Conservation (phyloP, 768 basidiomycete genomes). For the Mycena vitilis region DNA sequence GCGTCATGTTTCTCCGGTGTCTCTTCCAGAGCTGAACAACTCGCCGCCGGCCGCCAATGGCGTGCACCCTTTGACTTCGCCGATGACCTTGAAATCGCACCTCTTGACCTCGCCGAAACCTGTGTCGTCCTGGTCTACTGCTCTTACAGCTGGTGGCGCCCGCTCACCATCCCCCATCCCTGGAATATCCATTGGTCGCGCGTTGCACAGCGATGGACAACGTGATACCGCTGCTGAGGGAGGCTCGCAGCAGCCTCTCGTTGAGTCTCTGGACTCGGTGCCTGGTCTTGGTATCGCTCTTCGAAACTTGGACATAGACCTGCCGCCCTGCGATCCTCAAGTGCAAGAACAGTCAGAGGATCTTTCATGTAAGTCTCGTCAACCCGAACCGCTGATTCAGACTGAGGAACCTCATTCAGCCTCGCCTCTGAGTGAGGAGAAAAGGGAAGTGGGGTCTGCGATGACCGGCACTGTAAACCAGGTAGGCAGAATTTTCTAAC, state of each 20-base stretch:
- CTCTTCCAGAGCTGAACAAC: constrained; percentile 20
- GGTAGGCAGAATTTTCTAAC: background rate
- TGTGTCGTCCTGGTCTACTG: background rate
- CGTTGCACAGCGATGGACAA: background rate
- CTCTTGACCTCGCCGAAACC: background rate
- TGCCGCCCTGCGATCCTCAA: background rate
- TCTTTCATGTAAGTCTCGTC: constrained; percentile 1
- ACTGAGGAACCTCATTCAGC: constrained; percentile 16
- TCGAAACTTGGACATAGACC: constrained; percentile 1
- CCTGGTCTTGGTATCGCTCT: constrained; percentile 7
- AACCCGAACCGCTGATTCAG: background rate
- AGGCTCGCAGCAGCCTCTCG: background rate
- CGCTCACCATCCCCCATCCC: constrained; percentile 19
- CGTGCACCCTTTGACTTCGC: background rate
- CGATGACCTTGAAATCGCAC: background rate
- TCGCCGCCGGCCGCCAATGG: constrained; percentile 3
- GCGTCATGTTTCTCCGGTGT: constrained; percentile 23
- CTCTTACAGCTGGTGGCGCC: background rate
- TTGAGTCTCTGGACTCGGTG: background rate
- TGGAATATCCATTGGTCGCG: constrained; percentile 8
- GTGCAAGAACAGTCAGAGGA: background rate
- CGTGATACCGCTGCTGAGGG: background rate
- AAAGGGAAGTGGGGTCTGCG: background rate
- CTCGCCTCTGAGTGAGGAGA: constrained; percentile 6
- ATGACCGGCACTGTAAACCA: background rate